Evolutionary conservation across 2,329 filamentous ascomycete genomes (phyloP).

Genomic region (Exophiala oligosperma): DNA sequence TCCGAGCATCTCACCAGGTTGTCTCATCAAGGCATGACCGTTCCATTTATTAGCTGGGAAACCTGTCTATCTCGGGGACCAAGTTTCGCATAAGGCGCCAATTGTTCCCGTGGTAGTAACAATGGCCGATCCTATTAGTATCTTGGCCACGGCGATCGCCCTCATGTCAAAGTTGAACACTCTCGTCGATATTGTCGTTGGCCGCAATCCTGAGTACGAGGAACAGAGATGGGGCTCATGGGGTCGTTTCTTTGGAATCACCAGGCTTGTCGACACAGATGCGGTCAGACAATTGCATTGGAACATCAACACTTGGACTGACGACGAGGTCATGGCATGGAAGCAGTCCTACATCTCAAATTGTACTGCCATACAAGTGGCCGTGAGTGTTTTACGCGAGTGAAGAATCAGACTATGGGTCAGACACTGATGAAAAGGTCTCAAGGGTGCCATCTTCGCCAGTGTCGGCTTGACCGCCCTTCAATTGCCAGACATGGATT

Average conservation of each 20-base stretch:
- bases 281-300: slow-evolving; percentile 6
- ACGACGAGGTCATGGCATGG: slow-evolving; percentile 14
- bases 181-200: too few relatives aligned
- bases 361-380: slow-evolving; percentile 7
- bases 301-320: slow-evolving; percentile 17
- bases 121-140: too few relatives aligned
- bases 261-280: slow-evolving; percentile 8
- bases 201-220: neutral
- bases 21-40: too few relatives aligned
- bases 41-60: too few relatives aligned
- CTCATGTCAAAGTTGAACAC: too few relatives aligned
- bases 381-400: neutral
- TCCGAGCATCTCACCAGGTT: too few relatives aligned
- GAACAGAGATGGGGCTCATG: slow-evolving; percentile 5
- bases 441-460: slow-evolving; percentile 16
- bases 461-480: slow-evolving; percentile 16
- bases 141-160: too few relatives aligned
- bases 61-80: too few relatives aligned
- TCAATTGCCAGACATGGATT: slow-evolving; percentile 13
- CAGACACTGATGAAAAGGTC: neutral
- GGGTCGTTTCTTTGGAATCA: neutral
- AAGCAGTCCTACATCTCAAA: slow-evolving; percentile 11
- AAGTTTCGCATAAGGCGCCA: too few relatives aligned
- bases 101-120: too few relatives aligned
- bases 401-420: neutral